These are phyloP conservation scores for Eimeria falciformis DNA, from an alignment of 169 alveolate genomes.

Conservation along the genomic window DNA sequence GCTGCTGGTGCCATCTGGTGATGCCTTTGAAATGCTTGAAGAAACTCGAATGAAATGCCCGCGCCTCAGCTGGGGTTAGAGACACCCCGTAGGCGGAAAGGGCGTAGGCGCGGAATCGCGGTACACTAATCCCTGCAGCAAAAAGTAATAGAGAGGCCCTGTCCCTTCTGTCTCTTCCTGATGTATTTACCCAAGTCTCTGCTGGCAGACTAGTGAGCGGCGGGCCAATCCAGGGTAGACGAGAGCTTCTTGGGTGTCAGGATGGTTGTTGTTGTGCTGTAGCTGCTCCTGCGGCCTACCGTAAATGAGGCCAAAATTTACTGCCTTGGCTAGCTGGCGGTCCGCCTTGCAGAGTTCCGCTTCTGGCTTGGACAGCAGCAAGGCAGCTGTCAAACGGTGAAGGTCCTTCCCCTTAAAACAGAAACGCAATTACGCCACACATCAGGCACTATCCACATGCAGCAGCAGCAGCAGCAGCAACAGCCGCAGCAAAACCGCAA, in stretches of 20 bases:
- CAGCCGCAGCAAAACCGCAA: conserved; percentile 14
- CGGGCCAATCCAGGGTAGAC: too few species aligned
- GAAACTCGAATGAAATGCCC: conserved; percentile 84
- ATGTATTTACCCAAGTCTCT: not conserved
- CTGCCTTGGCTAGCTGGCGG: conserved; percentile 93
- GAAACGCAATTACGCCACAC: not conserved
- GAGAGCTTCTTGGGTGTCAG: too few species aligned
- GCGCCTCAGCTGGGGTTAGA: conserved; percentile 85
- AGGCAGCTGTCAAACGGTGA: conserved; percentile 75
- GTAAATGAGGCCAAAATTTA: conserved; percentile 89
- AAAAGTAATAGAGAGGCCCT: not conserved
- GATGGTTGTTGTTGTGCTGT: not conserved
- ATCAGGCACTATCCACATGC: not conserved
- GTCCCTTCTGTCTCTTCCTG: not conserved
- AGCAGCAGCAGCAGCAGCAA: not conserved
- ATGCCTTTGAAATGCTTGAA: conserved; percentile 88
- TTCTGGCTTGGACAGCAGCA: conserved; percentile 69
- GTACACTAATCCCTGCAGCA: conserved; percentile 81
- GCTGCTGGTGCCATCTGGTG: conserved; percentile 87
- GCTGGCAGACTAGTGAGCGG: too few species aligned
- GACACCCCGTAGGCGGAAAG: conserved; percentile 85
- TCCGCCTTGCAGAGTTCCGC: conserved; percentile 86
- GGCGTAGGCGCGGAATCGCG: conserved; percentile 88
- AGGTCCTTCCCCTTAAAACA: conserved; percentile 69
- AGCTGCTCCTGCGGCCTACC: conserved; percentile 76